Percentiles rank a stretch among this genome's conserved stretches.
phyloP scores from a whole-genome alignment of 2,329 filamentous ascomycete genomes.

The Stagonosporopsis cucurbitacearum region DNA sequence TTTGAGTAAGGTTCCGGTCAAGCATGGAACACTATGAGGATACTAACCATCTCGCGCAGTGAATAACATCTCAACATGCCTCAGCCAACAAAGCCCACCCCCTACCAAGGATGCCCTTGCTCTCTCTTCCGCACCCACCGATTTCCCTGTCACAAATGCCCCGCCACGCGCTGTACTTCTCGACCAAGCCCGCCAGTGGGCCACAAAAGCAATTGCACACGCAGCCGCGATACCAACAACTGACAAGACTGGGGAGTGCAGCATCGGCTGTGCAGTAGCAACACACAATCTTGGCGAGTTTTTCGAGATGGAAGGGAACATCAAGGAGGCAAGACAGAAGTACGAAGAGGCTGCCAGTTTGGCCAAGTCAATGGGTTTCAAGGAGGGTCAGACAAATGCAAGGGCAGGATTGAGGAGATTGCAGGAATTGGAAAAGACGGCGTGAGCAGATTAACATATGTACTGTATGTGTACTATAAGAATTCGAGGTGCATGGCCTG shows the following conservation, averaged over 20 bases:
- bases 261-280: slow-evolving; percentile 80
- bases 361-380: slow-evolving; percentile 56
- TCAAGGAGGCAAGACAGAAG: slow-evolving; percentile 67
- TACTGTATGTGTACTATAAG: neutral
- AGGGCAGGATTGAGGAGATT: slow-evolving; percentile 49
- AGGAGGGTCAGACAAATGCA: slow-evolving; percentile 53
- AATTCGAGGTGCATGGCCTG: too few species aligned
- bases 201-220: slow-evolving; percentile 74
- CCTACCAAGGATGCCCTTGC: slow-evolving; percentile 31
- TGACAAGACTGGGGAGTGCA: slow-evolving; percentile 77
- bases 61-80: slow-evolving; percentile 79
- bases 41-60: slow-evolving; percentile 53
- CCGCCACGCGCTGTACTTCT: slow-evolving; percentile 68
- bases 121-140: slow-evolving; percentile 44
- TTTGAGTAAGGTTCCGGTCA: slow-evolving; percentile 64
- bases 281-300: slow-evolving; percentile 89
- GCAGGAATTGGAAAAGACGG: slow-evolving; percentile 32
- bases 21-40: neutral
- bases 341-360: slow-evolving; percentile 73
- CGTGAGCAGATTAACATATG: neutral
- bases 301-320: slow-evolving; percentile 73
- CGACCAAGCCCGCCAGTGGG: slow-evolving; percentile 77
- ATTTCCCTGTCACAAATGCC: slow-evolving; percentile 46
- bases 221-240: slow-evolving; percentile 70
- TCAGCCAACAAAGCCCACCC: slow-evolving; percentile 68